phyloP scores from a whole-genome alignment of 129 eudicot species.

The Escallonia rubra region DNA sequence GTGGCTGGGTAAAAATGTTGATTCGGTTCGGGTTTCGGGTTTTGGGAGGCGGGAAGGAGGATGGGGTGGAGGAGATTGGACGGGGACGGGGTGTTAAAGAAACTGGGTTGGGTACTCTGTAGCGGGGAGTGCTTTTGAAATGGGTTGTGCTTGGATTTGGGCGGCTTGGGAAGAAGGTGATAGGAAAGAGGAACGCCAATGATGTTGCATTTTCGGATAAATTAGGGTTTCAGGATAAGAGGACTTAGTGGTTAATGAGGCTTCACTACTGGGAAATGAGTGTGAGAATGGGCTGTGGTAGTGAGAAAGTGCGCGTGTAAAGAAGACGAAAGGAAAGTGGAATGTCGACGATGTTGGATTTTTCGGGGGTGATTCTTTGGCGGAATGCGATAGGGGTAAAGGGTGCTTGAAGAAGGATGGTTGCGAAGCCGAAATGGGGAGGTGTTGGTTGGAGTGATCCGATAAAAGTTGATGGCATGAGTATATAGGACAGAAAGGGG shows the following conservation, averaged over 20 bases:
- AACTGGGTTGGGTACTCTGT: no score
- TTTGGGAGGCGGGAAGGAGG: not conserved
- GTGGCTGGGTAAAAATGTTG: no score
- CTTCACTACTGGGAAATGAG: no score
- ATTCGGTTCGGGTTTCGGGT: not conserved
- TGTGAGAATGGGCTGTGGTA: no score
- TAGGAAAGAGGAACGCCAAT: no score
- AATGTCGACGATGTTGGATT: constrained; percentile 7
- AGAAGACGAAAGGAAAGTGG: constrained; percentile 19
- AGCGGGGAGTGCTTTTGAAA: not conserved
- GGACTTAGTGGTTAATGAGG: no score
- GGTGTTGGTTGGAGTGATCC: constrained; percentile 7
- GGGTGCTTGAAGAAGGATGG: constrained; percentile 28
- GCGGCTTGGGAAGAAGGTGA: no score
- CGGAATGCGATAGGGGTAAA: constrained; percentile 11
- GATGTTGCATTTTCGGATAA: no score
- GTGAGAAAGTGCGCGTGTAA: constrained; percentile 4
- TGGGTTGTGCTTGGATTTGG: constrained; percentile 3
- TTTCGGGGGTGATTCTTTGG: not conserved
- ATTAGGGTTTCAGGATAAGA: no score
- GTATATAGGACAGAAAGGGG: constrained; percentile 37
- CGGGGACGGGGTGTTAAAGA: not conserved
- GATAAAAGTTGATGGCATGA: no score
- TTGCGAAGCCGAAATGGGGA: constrained; percentile 5
- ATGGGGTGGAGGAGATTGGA: no score